These are phyloP conservation scores for Lupinus albus DNA, from an alignment of 306 rosid species.

Conservation along the genomic window DNA sequence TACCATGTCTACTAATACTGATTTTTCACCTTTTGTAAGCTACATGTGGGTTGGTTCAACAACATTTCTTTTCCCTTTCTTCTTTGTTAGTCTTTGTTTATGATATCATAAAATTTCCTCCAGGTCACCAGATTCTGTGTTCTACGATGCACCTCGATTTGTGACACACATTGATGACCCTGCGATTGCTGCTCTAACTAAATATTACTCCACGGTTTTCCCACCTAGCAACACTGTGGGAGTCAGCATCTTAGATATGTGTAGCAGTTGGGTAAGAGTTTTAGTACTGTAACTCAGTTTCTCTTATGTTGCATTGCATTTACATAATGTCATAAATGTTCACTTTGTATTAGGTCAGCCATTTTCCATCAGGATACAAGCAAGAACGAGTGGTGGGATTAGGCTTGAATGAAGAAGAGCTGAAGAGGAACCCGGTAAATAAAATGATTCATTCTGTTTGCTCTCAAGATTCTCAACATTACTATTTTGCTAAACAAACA, in stretches of 20 bases:
- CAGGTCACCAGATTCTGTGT: slow-evolving; percentile 66
- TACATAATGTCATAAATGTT: slow-evolving; percentile 21
- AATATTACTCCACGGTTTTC: slow-evolving; percentile 68
- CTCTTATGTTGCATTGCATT: slow-evolving; percentile 15
- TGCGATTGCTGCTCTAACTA: slow-evolving; percentile 74
- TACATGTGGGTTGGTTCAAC: not conserved
- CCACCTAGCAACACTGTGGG: slow-evolving; percentile 78
- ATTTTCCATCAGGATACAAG: slow-evolving; percentile 81
- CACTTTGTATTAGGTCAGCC: slow-evolving; percentile 69
- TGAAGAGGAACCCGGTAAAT: slow-evolving; percentile 68
- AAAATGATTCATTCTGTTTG: slow-evolving; percentile 24
- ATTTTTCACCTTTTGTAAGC: slow-evolving; percentile 9
- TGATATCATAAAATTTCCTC: slow-evolving; percentile 25
- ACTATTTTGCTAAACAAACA: slow-evolving; percentile 13
- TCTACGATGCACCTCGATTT: slow-evolving; percentile 81
- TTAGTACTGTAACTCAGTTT: slow-evolving; percentile 18
- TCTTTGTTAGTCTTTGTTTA: not conserved
- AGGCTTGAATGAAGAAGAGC: slow-evolving; percentile 84
- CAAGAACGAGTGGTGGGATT: slow-evolving; percentile 73
- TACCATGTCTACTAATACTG: not conserved
- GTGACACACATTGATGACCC: slow-evolving; percentile 86
- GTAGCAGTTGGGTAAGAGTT: slow-evolving; percentile 83
- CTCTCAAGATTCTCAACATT: slow-evolving; percentile 6
- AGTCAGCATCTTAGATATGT: slow-evolving; percentile 72
- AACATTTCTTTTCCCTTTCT: not conserved